Evolutionary conservation across 768 basidiomycete species (phyloP).

Genomic region (Tricholomella constricta): DNA sequence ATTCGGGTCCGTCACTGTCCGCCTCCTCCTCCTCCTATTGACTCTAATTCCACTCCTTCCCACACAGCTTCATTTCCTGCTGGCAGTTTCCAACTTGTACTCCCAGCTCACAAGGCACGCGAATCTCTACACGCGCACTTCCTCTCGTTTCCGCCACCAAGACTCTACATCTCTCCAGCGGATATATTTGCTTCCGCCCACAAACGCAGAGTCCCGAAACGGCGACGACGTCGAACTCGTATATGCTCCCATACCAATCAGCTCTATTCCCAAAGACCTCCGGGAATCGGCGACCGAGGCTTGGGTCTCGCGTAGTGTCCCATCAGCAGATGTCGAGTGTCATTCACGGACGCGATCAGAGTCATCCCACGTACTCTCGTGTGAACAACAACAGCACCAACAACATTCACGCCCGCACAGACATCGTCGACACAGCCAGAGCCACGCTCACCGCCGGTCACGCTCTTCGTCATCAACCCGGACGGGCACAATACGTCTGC

Average conservation of each 20-base stretch:
- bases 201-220: constrained; percentile 12
- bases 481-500: constrained; percentile 46
- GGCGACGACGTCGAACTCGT: constrained; percentile 42
- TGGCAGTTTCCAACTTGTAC: constrained; percentile 71
- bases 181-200: constrained; percentile 60
- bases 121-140: constrained; percentile 20
- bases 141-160: constrained; percentile 18
- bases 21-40: constrained; percentile 6
- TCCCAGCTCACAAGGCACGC: constrained; percentile 47
- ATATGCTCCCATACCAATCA: constrained; percentile 72
- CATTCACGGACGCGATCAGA: constrained; percentile 23
- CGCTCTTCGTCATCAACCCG: constrained; percentile 24
- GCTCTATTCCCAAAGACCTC: constrained; percentile 51
- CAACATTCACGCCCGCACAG: constrained; percentile 26
- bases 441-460: constrained; percentile 24
- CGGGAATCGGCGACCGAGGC: constrained; percentile 63
- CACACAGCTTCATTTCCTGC: constrained; percentile 70
- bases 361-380: constrained; percentile 14
- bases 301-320: constrained; percentile 52
- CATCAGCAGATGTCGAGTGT: constrained; percentile 10
- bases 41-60: constrained; percentile 1
- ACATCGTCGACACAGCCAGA: constrained; percentile 33
- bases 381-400: constrained; percentile 25
- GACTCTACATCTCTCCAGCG: constrained; percentile 46
- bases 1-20: constrained; percentile 55